Evolutionary conservation across 129 eudicot genomes (phyloP), one percentile per base, ranked within the genome.

Genomic region (Glebionis coronaria): DNA sequence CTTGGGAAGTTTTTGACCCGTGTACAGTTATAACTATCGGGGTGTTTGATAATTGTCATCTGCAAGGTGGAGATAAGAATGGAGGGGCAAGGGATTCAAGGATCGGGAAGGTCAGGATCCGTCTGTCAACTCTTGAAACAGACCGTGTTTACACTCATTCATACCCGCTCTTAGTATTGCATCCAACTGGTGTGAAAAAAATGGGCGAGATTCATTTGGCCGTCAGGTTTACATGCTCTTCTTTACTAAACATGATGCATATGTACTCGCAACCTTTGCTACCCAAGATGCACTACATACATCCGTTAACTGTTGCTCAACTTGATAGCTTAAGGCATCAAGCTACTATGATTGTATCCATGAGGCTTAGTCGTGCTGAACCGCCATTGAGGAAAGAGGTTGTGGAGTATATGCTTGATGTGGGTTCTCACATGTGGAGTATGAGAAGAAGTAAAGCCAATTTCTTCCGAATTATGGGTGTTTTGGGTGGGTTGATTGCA

Each of bases 371-470:
- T 52, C 75, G 90, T 10, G 83, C 90, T 3, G 90, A 84, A 50
- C 90, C 90, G 9, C 90, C 90, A 4, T 52, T 84, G 42, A 65
- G 90, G 45, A 84, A 81, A 72, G 90, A 84, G 71, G 67, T 84
- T 38, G 90, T 84, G 29, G 90, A 84, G 50, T 84, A 81, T 46
- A 84, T 84, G 90, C 69, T 84, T 45, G 90, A 84, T 49, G 86
- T 84, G 60, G 80, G 81, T 61, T 84, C 90, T 13, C 90, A 84
- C 73, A 84, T 84, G 90, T 84, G 90, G 90, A 84, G 90, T 53
- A 84, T 84, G 90, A 81, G 90, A 70, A 78, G 90, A 78, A 84
- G 90, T 73, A 84, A 84, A 72, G 90, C 90, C 14, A 84, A 84
- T 45, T 84, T 84, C 40, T 81, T 84, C 46, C 75, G 90, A 60